phyloP scores from a whole-genome alignment of 1,284 basidiomycete genomes.

The Pseudomicrostroma phylloplanum region DNA sequence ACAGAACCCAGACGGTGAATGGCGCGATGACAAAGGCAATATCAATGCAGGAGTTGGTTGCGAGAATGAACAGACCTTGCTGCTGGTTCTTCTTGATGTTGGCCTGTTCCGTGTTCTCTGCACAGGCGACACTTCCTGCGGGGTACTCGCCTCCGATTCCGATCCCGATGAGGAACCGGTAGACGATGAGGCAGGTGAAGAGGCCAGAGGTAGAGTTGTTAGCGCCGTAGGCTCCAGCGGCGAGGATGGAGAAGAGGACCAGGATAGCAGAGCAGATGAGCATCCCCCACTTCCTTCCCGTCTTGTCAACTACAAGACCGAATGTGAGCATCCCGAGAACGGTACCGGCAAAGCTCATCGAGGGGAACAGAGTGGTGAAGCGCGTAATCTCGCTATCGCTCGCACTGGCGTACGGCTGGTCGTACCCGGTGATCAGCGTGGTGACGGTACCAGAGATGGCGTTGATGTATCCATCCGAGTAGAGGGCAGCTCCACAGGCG shows the following conservation, averaged over 20 bases:
- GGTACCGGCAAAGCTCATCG: slow-evolving; percentile 54
- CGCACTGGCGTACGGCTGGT: slow-evolving; percentile 15
- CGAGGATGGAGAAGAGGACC: slow-evolving; percentile 55
- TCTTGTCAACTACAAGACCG: slow-evolving; percentile 17
- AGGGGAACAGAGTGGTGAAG: slow-evolving; percentile 32
- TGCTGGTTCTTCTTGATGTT: slow-evolving; percentile 71
- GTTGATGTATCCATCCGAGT: slow-evolving; percentile 46
- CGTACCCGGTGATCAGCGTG: slow-evolving; percentile 31
- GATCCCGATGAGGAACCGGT: slow-evolving; percentile 54
- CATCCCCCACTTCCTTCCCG: slow-evolving; percentile 73
- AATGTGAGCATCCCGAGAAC: slow-evolving; percentile 60
- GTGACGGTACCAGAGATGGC: slow-evolving; percentile 25
- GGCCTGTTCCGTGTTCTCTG: slow-evolving; percentile 73
- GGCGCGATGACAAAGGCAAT: slow-evolving; percentile 74
- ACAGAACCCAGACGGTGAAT: slow-evolving; percentile 67
- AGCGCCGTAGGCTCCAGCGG: slow-evolving; percentile 75
- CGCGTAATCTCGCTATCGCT: slow-evolving; percentile 15
- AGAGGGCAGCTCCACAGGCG: slow-evolving; percentile 43
- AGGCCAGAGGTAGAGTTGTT: slow-evolving; percentile 65
- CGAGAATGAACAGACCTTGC: slow-evolving; percentile 76
- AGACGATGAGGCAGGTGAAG: slow-evolving; percentile 70
- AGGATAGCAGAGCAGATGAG: slow-evolving; percentile 53
- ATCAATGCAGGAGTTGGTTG: slow-evolving; percentile 77
- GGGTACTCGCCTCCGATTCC: slow-evolving; percentile 79
- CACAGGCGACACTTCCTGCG: slow-evolving; percentile 80